Evolutionary conservation across 345 rosid genomes (phyloP).

Genomic region (Zanthoxylum bungeanum): DNA sequence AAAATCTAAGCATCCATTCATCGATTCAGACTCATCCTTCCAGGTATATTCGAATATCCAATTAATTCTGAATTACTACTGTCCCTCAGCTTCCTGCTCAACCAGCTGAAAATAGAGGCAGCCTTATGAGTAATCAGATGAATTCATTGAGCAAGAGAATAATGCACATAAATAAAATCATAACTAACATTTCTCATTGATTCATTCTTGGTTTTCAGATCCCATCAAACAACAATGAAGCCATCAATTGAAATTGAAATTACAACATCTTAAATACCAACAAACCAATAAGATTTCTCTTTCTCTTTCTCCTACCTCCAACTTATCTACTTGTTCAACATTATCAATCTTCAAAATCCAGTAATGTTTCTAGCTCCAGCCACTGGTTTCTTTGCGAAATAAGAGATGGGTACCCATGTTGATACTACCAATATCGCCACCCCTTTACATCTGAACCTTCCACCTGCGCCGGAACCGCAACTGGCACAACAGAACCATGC

Average conservation of each 20-base stretch:
- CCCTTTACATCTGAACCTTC: too few species aligned
- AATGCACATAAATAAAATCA: neutral
- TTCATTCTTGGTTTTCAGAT: neutral
- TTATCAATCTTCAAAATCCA: too few species aligned
- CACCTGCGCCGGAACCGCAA: too few species aligned
- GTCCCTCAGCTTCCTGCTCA: conserved; percentile 86
- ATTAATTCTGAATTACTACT: conserved; percentile 90
- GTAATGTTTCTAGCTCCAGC: too few species aligned
- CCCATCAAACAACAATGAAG: too few species aligned
- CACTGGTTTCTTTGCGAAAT: too few species aligned
- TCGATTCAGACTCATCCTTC: too few species aligned
- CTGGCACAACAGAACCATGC: too few species aligned
- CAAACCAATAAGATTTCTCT: neutral
- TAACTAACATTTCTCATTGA: neutral
- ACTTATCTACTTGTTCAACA: too few species aligned
- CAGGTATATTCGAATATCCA: neutral
- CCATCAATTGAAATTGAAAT: neutral
- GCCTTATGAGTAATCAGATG: conserved; percentile 3
- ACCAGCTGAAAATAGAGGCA: conserved; percentile 49
- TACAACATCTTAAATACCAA: neutral
- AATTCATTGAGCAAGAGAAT: neutral
- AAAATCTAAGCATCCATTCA: too few species aligned
- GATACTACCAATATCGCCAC: too few species aligned
- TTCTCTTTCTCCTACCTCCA: conserved; percentile 60
- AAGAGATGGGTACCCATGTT: too few species aligned